Base-by-base conservation (phyloP, 306 rosid species). In the Trifolium pratense region DNA sequence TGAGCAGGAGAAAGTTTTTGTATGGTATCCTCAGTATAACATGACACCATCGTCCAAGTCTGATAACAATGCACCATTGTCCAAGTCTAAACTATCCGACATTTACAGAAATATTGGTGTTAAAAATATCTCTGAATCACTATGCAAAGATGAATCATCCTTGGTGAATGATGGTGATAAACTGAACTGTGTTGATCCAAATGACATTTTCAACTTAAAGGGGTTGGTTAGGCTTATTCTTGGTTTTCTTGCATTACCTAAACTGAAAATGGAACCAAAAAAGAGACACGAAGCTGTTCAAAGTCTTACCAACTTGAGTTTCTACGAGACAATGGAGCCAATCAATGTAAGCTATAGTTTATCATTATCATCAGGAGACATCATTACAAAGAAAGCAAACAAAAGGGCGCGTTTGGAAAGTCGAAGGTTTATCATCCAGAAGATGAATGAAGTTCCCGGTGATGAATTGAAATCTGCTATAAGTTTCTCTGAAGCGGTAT, bases 11-110 rank as follows among this genome's bases (percentile, higher is more conserved):
- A 85, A 20, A 7, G 36, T 89, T 17, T 89, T 92, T 73, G 96
- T 88, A 5, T 92, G 96, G 96, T 82, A 75, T 79, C 96, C 93
- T 63, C 83, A 60, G 59, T 76, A 70, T 20, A 80, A 80, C 75
- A 11, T 67, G 75, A 71, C 70, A 16, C 70, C 75, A 31, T 62
- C 11, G 60, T 42, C 0, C 73, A 39, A 65, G 81, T 43, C 85
- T 81, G 89, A 86, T 55, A 40, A 43, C 49, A 43, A 13, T 16
- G 0, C 32, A 4, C 32, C 75, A 40, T 58, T 83, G 9, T 29
- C 32, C 6, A 70, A 85, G 34, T 29, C 62, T 6, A 32, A 78
- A 23, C 49, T 86, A 70, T 78, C 84, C 56, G 92, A 79, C 32
- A 66, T 88, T 5, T 92, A 85, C 74, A 68, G 70, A 61, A 78